Evolutionary conservation across 139 green algal genomes (phyloP).

Genomic region (Picochlorum sp.): DNA sequence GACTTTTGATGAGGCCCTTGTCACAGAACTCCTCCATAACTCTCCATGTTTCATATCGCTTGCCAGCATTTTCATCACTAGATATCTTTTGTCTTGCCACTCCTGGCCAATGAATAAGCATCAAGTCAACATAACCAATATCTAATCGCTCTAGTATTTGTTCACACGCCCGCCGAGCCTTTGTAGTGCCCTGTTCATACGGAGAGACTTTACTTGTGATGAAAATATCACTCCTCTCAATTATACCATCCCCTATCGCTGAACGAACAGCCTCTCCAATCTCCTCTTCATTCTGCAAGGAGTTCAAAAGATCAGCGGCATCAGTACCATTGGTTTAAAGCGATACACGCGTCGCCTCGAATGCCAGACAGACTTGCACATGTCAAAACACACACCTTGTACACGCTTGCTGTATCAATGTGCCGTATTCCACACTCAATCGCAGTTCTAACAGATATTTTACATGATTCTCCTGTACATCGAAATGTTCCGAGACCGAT

Average conservation of each 20-base stretch:
- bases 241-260: background rate
- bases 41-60: constrained; percentile 55
- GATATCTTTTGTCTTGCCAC: constrained; percentile 16
- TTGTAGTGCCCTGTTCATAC: constrained; percentile 27
- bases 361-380: too few species aligned
- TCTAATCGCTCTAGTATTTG: constrained; percentile 11
- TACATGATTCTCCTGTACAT: constrained; percentile 22
- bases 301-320: background rate
- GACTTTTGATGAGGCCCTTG: background rate
- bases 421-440: constrained; percentile 40
- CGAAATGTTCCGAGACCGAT: constrained; percentile 64
- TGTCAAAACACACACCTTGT: constrained; percentile 38
- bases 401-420: constrained; percentile 67
- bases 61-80: constrained; percentile 32
- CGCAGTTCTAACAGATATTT: constrained; percentile 33
- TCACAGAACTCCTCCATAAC: constrained; percentile 34
- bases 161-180: constrained; percentile 14
- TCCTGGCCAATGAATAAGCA: constrained; percentile 74
- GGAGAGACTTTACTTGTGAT: constrained; percentile 60
- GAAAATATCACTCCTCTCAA: constrained; percentile 12
- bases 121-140: constrained; percentile 36
- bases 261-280: constrained; percentile 22
- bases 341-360: too few species aligned
- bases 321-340: too few species aligned
- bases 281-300: constrained; percentile 39